These are phyloP conservation scores for Phanerodontia chrysosporium DNA, from an alignment of 768 basidiomycete species.

Conservation along the genomic window DNA sequence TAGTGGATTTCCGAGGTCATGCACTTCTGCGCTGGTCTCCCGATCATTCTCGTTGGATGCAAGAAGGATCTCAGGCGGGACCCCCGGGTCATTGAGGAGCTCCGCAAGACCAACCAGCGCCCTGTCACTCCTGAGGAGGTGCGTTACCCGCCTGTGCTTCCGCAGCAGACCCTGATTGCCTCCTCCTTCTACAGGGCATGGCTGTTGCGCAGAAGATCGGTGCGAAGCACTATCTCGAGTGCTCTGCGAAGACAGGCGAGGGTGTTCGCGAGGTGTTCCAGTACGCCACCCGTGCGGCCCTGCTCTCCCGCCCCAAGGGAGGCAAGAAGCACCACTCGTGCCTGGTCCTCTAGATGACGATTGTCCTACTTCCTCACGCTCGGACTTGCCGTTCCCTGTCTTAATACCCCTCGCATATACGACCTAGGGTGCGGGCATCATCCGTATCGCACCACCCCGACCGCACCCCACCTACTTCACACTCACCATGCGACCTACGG, in stretches of 20 bases:
- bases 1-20: constrained; percentile 99
- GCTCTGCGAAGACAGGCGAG: constrained; percentile 93
- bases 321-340: constrained; percentile 38
- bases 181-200: constrained; percentile 61
- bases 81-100: constrained; percentile 87
- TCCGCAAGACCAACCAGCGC: constrained; percentile 90
- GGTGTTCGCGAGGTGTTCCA: constrained; percentile 99
- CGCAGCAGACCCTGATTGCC: not conserved
- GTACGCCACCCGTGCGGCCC: constrained; percentile 90
- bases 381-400: not conserved
- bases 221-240: constrained; percentile 95
- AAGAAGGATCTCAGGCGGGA: constrained; percentile 98
- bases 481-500: constrained; percentile 6
- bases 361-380: not conserved
- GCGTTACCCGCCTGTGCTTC: constrained; percentile 16
- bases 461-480: not conserved
- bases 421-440: constrained; percentile 2
- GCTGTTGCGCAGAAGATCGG: constrained; percentile 95
- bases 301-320: constrained; percentile 54
- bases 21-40: constrained; percentile 93
- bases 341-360: constrained; percentile 37
- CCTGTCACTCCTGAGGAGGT: constrained; percentile 95
- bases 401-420: constrained; percentile 12
- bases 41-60: constrained; percentile 96
- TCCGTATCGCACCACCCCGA: constrained; percentile 4